phyloP scores from a whole-genome alignment of 75 land plant genomes.

The Adiantum capillusveneris region DNA sequence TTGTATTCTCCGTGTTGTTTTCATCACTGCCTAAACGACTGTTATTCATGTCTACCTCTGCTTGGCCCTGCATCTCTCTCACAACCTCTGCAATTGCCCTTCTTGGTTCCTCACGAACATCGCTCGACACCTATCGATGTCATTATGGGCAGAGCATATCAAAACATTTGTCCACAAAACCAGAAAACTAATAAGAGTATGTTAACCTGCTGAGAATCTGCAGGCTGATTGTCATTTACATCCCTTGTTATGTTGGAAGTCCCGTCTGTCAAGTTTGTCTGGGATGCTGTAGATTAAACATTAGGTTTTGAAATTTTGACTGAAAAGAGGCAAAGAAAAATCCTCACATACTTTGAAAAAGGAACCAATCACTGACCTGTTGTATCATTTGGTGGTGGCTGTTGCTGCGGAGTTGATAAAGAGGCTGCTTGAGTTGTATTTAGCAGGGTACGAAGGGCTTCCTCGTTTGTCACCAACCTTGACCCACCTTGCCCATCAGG shows the following conservation, averaged over 20 bases:
- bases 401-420: constrained; percentile 4
- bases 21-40: not conserved
- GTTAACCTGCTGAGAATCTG: no score
- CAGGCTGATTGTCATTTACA: not conserved
- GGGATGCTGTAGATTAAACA: not conserved
- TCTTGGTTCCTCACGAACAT: not conserved
- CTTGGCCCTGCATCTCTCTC: not conserved
- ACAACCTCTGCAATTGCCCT: not conserved
- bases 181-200: no score
- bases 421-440: not conserved
- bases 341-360: no score
- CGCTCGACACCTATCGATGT: not conserved
- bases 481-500: constrained; percentile 5
- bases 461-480: not conserved
- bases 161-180: no score
- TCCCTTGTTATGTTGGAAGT: not conserved
- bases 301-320: not conserved
- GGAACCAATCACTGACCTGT: not conserved
- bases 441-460: not conserved
- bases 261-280: not conserved
- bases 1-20: not conserved
- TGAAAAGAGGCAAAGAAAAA: not conserved
- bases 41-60: not conserved
- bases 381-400: not conserved
- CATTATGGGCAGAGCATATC: no score